Percentiles rank a stretch among this genome's conserved stretches.
Conservation (phyloP, 2,329 filamentous ascomycete genomes). For the Dactylellina sp. region DNA sequence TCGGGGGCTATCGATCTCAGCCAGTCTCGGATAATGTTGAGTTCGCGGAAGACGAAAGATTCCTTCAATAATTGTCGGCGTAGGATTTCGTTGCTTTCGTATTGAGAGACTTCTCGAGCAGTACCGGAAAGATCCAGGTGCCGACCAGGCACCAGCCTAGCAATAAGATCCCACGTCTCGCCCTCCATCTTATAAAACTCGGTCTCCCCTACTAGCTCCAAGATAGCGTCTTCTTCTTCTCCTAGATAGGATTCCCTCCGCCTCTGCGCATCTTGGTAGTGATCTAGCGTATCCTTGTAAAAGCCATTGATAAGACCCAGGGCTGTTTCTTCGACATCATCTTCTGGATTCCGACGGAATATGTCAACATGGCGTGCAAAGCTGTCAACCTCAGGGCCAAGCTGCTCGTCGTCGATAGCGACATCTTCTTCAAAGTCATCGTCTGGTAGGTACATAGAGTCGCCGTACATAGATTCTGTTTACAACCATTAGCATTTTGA, state of each 20-base stretch:
- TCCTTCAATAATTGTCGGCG: constrained; percentile 80
- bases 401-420: constrained; percentile 70
- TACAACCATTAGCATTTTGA: constrained; percentile 6
- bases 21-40: constrained; percentile 85
- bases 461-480: constrained; percentile 61
- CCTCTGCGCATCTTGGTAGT: constrained; percentile 31
- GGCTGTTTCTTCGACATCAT: constrained; percentile 57
- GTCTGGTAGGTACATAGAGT: constrained; percentile 60
- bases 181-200: constrained; percentile 82
- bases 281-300: constrained; percentile 55
- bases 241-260: constrained; percentile 31
- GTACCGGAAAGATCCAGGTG: constrained; percentile 62
- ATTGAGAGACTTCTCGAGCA: constrained; percentile 59
- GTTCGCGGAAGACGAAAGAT: constrained; percentile 80
- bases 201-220: constrained; percentile 65
- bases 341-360: constrained; percentile 59
- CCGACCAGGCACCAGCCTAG: constrained; percentile 75
- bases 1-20: constrained; percentile 79
- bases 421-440: constrained; percentile 64
- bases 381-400: constrained; percentile 59
- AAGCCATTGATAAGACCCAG: constrained; percentile 59
- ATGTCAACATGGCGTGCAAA: constrained; percentile 58
- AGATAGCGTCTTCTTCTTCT: constrained; percentile 34
- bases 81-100: constrained; percentile 62
- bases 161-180: constrained; percentile 89